Base-by-base conservation (phyloP, 2,329 filamentous ascomycete species). In the Acrocalymma vagum region DNA sequence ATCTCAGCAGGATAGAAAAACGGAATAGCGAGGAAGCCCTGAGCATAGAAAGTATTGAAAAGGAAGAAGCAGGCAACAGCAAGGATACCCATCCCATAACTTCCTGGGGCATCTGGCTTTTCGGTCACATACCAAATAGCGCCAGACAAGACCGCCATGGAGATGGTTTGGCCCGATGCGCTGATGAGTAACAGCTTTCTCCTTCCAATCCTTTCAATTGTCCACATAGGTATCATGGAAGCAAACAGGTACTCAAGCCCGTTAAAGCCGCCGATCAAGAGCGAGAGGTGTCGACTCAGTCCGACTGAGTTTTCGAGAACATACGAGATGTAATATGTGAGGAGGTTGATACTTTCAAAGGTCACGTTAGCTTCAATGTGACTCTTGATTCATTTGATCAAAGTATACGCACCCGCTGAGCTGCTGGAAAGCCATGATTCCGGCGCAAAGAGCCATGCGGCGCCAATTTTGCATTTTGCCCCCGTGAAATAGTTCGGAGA, bases 391-490 rank as follows among this genome's bases (percentile, higher is more conserved):
- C 61, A 26, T 5, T 49, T 53, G 31, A 52, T 50, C n/a, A n/a
- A n/a, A n/a, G n/a, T n/a, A n/a, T n/a, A n/a, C n/a, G n/a, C n/a
- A n/a, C 6, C 70, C 70, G 21, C 49, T 55, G 11, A 72, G 57
- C 37, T 73, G 71, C 32, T 78, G 74, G 65, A 78, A 77, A 32
- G 77, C 75, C 33, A 77, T 72, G 2, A 69, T 71, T 3, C 72
- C 70, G 5, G 73, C 65, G 17, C 74, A 72, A 0, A 77, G 61
- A 23, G 76, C 48, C 0, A 68, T 72, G 9, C 66, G 63, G 36
- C 68, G 72, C 10, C 63, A 49, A 45, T 70, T 77, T 39, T 69
- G 72, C 38, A 76, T 72, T 8, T 67, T 63, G 4, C 72, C 73
- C 30, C 76, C 72, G 36, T 71, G 71, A 29, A 74, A 45, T 45